Evolutionary conservation across 768 basidiomycete genomes (phyloP), one percentile per base, ranked within the genome.

Genomic region (Vishniacozyma victoriae): DNA sequence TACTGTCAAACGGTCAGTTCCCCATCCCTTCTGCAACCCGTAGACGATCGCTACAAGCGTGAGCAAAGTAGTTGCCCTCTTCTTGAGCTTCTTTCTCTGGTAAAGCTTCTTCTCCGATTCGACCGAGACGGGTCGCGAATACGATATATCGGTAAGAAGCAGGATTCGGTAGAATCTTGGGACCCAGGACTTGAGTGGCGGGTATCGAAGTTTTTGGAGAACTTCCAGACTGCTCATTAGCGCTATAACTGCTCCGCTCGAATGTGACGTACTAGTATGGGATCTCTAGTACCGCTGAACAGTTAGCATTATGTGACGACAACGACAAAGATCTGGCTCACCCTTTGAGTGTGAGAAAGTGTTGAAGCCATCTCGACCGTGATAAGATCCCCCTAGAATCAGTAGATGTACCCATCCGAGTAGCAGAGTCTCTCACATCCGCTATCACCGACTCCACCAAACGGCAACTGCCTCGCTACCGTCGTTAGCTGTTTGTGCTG

Each of bases 391-490:
- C 63, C 59, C n/a, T n/a, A n/a, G n/a, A n/a, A n/a, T n/a, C n/a
- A n/a, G n/a, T n/a, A n/a, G n/a, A n/a, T n/a, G n/a, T n/a, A n/a
- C n/a, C n/a, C n/a, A n/a, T n/a, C 56, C 54, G 38, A 2, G 1
- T n/a, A 14, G 23, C 16, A 16, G 19, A 14, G 22, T 11, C 18
- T n/a, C 11, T 39, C 11, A 35, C 29, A 68, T 19, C 70, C 70
- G 47, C 64, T 67, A 9, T 60, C 62, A 5, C 70, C 70, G 5
- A 70, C 64, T 33, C 70, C 70, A n/a, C 70, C 70, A 48, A 72
- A 72, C 0, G 70, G 70, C 24, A 69, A 36, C 15, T 42, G 31
- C 18, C 60, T 54, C 4, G 48, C 60, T 62, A 41, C 2, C n/a
- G n/a, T n/a, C 25, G 5, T 13, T 9, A 33, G 29, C 9, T 33